These are phyloP conservation scores for Pseudocohnilembus persalinus DNA, from an alignment of 169 alveolate genomes.

Conservation along the genomic window DNA sequence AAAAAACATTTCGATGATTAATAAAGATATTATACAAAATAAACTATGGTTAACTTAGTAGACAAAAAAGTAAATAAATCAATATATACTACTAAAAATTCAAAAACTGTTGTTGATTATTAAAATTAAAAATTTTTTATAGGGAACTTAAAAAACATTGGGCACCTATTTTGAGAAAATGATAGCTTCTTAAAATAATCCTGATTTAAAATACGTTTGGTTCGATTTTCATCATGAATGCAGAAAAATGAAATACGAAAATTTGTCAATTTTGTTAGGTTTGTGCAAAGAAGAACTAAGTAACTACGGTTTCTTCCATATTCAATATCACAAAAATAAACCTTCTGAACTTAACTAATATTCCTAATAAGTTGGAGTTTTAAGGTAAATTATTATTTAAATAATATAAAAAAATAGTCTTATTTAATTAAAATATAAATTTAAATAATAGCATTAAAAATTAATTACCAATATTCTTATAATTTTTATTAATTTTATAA, in stretches of 20 bases:
- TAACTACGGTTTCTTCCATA: slow-evolving; percentile 51
- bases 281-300: slow-evolving; percentile 57
- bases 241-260: slow-evolving; percentile 87
- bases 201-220: slow-evolving; percentile 81
- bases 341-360: slow-evolving; percentile 34
- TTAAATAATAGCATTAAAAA: too few relatives aligned
- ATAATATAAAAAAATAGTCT: too few relatives aligned
- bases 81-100: too few relatives aligned
- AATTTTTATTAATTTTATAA: too few relatives aligned
- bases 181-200: slow-evolving; percentile 21
- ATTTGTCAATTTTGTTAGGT: slow-evolving; percentile 73
- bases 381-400: too few relatives aligned
- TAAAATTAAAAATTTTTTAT: too few relatives aligned
- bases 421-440: too few relatives aligned
- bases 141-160: slow-evolving; percentile 44
- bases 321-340: slow-evolving; percentile 37
- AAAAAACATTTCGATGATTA: slow-evolving; percentile 72
- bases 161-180: slow-evolving; percentile 56
- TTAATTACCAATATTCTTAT: too few relatives aligned
- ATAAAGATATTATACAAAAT: slow-evolving; percentile 13
- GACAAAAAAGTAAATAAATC: slow-evolving; percentile 77
- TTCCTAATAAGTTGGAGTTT: slow-evolving; percentile 88
- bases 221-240: slow-evolving; percentile 93
- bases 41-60: slow-evolving; percentile 79
- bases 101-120: background rate